These are phyloP conservation scores for Yamadazyma blattariae DNA, from an alignment of 1,139 yeast genomes.

Conservation along the genomic window DNA sequence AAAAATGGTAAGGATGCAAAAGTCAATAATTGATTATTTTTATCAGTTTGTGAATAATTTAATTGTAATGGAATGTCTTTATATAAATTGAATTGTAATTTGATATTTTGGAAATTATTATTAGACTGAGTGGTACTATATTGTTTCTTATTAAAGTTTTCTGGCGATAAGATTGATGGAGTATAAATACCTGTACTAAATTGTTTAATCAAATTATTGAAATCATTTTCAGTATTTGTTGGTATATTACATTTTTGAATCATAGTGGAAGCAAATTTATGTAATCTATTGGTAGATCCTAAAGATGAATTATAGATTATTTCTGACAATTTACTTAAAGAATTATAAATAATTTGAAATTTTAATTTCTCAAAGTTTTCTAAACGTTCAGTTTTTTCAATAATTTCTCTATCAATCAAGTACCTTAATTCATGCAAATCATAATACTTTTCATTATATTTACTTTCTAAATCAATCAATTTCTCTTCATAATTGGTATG, in stretches of 20 bases:
- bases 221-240: constrained; percentile 28
- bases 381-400: constrained; percentile 20
- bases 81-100: constrained; percentile 36
- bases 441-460: constrained; percentile 32
- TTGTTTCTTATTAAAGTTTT: constrained; percentile 20
- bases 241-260: constrained; percentile 24
- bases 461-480: constrained; percentile 25
- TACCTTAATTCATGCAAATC: constrained; percentile 32
- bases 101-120: constrained; percentile 38
- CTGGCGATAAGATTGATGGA: constrained; percentile 33
- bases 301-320: constrained; percentile 28
- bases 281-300: constrained; percentile 26
- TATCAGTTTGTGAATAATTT: constrained; percentile 16
- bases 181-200: constrained; percentile 42
- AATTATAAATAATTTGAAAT: constrained; percentile 32
- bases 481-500: constrained; percentile 32
- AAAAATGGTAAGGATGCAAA: constrained; percentile 35
- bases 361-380: constrained; percentile 38
- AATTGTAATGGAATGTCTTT: constrained; percentile 43
- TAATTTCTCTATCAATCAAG: constrained; percentile 28
- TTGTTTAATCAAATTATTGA: constrained; percentile 19
- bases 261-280: constrained; percentile 25
- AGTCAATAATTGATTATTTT: constrained; percentile 20
- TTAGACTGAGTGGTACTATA: constrained; percentile 27
- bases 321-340: constrained; percentile 37